phyloP scores from a whole-genome alignment of 495 filamentous ascomycete genomes.

The Penicillium roqueforti region DNA sequence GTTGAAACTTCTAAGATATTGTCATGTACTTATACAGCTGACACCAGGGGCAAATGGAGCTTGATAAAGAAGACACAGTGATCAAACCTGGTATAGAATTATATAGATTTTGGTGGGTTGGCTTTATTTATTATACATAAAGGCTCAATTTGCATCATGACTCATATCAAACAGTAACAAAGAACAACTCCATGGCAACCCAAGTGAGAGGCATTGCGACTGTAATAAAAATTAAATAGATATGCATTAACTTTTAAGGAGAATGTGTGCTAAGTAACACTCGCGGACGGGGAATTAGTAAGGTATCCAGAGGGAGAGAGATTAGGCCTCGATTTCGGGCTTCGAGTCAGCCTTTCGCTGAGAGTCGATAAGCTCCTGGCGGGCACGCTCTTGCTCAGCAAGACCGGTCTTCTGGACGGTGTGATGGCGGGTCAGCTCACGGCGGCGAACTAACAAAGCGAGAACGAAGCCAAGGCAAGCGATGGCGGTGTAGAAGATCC shows the following conservation, averaged over 20 bases:
- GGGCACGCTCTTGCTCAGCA: slow-evolving; percentile 44
- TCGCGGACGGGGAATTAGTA: not conserved
- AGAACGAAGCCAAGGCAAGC: slow-evolving; percentile 51
- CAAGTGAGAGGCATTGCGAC: not conserved
- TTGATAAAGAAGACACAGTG: not conserved
- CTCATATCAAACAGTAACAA: not conserved
- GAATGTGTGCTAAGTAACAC: not conserved
- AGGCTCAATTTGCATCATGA: not conserved
- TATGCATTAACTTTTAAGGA: not conserved
- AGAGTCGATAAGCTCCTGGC: slow-evolving; percentile 35
- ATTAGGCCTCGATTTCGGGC: slow-evolving; percentile 27
- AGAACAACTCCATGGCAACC: not conserved
- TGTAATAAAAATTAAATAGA: not conserved
- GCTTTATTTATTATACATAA: not conserved
- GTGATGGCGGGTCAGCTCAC: slow-evolving; percentile 56
- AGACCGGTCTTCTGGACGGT: slow-evolving; percentile 61
- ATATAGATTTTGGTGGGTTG: not conserved
- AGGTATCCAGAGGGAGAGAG: not conserved
- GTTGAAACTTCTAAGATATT: too few relatives aligned
- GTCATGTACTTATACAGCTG: not conserved
- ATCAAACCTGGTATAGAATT: not conserved
- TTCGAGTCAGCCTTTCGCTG: slow-evolving; percentile 23
- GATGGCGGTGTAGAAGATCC: slow-evolving; percentile 59
- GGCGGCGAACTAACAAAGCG: slow-evolving; percentile 51
- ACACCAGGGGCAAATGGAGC: not conserved